These are phyloP conservation scores for Amylocystis lapponica DNA, from an alignment of 768 basidiomycete species.

Conservation along the genomic window DNA sequence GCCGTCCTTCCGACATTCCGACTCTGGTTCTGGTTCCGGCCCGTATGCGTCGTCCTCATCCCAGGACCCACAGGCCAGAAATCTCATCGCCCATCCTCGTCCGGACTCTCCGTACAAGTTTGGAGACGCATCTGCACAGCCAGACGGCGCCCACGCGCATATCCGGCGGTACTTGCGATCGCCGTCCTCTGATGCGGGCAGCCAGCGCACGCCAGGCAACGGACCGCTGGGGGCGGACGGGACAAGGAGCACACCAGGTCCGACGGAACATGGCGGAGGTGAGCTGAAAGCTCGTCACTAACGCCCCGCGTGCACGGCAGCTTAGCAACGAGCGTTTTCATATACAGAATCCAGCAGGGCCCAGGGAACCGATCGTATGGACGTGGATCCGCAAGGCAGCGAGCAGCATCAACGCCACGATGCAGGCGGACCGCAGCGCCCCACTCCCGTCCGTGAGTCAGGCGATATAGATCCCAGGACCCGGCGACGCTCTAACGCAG, in stretches of 20 bases:
- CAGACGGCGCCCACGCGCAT: constrained; percentile 22
- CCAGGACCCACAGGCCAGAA: constrained; percentile 27
- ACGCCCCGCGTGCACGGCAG: constrained; percentile 4
- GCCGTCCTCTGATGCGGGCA: constrained; percentile 18
- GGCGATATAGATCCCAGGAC: constrained; percentile 64
- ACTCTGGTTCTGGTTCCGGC: constrained; percentile 15
- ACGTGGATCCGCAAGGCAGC: constrained; percentile 13
- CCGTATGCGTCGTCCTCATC: constrained; percentile 10
- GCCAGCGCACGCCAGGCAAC: constrained; percentile 11
- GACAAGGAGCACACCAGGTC: constrained; percentile 8
- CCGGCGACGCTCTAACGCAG: constrained; percentile 68
- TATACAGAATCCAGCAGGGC: constrained; percentile 11
- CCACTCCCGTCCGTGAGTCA: constrained; percentile 29
- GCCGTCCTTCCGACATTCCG: constrained; percentile 16
- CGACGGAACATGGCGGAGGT: constrained; percentile 2
- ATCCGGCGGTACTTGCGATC: constrained; percentile 23
- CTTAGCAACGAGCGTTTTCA: constrained; percentile 2
- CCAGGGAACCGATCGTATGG: constrained; percentile 17
- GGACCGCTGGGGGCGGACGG: constrained; percentile 3
- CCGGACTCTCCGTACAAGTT: constrained; percentile 66
- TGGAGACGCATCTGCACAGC: constrained; percentile 50
- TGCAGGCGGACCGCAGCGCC: constrained; percentile 8
- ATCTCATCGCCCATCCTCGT: constrained; percentile 39
- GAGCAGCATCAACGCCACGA: constrained; percentile 8
- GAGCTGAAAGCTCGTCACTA: too few relatives aligned